A percentile compares a stretch with the other conserved stretches of the same genome.
These are phyloP conservation scores for Quercus dentata DNA, from an alignment of 306 rosid genomes.

Conservation along the genomic window DNA sequence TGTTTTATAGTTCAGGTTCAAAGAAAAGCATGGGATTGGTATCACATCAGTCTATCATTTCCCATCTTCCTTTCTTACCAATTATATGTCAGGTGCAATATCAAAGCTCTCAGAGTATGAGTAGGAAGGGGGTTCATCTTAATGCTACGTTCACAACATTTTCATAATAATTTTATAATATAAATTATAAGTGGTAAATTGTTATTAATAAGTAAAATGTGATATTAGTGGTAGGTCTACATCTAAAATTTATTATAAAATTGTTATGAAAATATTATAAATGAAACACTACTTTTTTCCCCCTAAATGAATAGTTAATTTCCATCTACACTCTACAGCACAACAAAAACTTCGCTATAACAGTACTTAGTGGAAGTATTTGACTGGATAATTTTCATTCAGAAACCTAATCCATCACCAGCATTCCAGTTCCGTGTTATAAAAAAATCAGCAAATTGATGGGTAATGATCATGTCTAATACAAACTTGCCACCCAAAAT, in stretches of 20 bases:
- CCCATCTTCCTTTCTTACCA: not conserved
- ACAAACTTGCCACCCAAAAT: too few species aligned
- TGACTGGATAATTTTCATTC: too few species aligned
- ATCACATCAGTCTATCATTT: conserved; percentile 1
- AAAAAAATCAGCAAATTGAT: too few species aligned
- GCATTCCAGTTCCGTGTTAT: too few species aligned
- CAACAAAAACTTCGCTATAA: not conserved
- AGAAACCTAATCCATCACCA: not conserved
- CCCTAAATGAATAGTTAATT: not conserved
- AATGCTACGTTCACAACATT: too few species aligned
- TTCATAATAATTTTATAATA: too few species aligned
- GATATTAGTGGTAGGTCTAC: too few species aligned
- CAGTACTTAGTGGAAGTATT: not conserved
- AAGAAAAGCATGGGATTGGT: not conserved
- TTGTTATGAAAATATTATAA: not conserved
- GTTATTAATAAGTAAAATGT: too few species aligned
- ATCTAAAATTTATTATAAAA: too few species aligned
- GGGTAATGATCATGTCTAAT: too few species aligned
- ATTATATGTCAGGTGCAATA: not conserved
- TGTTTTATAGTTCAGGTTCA: not conserved
- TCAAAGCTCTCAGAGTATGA: not conserved
- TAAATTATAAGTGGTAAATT: rapidly evolving
- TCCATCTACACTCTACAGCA: not conserved
- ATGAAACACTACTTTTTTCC: rapidly evolving
- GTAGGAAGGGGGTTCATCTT: too few species aligned